Base-by-base conservation (phyloP, 176 grass and related monocot genomes). In the Hyparrhenia diplandra region DNA sequence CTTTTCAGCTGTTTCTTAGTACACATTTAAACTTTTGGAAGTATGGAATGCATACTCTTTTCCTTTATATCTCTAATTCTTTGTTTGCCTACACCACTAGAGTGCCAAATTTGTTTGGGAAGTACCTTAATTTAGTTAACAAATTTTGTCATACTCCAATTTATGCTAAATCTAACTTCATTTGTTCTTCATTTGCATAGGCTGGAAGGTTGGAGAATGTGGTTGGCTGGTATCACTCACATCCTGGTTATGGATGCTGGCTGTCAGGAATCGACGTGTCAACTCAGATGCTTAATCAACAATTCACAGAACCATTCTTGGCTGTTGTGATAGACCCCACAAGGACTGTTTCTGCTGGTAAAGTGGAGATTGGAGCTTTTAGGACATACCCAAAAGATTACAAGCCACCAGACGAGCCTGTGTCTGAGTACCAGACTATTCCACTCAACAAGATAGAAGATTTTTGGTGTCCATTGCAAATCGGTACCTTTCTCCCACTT, bases 381-480 rank as follows among this genome's bases (percentile, higher is more conserved):
- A 89, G 96, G 64, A 99, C 96, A 73, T 99, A 99, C 29, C 96
- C 96, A 5, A 84, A 89, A 84, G 93, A 94, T 16, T 99, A 95
- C 79, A 99, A 99, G 75, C 97, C 97, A 37, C 86, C 90, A 23
- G 97, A 99, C 64, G 97, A 99, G 21, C 87, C 97, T 32, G 89
- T 93, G 12, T 99, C 97, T 0, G 97, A 99, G 65, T 99, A 99
- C 35, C 97, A 99, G 76, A 99, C 97, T 1, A 99, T 99, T 75
- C 97, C 97, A 41, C 87, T 99, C 32, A 99, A 99, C 83, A 99
- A 99, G 80, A 99, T 96, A 74, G 93, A 99, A 86, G 97, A 99
- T 90, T 99, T n/a, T 99, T 78, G 97, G 97, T 62, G 97, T 99
- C 27, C 97, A 99, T 59, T 99, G 97, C 82, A 99, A 99, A 86